A percentile compares a stretch with the other conserved stretches of the same genome.
Conservation (phyloP, 345 rosid species). For the Iberis pinnata region DNA sequence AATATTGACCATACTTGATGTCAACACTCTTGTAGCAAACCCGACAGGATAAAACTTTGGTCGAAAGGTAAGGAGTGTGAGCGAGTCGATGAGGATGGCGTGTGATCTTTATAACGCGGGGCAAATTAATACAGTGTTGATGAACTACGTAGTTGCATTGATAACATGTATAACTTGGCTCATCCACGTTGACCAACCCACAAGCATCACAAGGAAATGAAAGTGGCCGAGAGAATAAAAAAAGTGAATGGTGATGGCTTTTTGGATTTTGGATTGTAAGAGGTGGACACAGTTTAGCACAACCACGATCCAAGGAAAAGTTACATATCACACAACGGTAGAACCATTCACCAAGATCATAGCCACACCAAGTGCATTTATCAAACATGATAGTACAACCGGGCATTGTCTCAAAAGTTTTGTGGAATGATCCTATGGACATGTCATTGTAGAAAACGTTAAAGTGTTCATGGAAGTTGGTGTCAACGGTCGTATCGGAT, state of each 20-base stretch:
- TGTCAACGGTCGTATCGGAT: no score
- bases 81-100: constrained; percentile 1
- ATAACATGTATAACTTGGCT: background rate
- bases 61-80: background rate
- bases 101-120: constrained; percentile 10
- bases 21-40: constrained; percentile 6
- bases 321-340: constrained; percentile 1
- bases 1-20: no score
- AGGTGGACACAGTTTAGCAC: background rate
- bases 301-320: background rate
- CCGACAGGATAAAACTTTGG: background rate
- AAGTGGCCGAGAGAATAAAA: no score
- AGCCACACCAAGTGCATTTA: background rate
- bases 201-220: no score
- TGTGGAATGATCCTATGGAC: no score
- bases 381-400: background rate
- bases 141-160: constrained; percentile 6
- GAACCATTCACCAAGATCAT: background rate
- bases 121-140: background rate
- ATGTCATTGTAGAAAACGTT: no score
- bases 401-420: no score
- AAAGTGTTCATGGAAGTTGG: no score
- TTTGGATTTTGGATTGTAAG: background rate
- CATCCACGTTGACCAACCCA: background rate
- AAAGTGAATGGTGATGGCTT: constrained; percentile 3